Evolutionary conservation across 139 green algal species (phyloP).

Genomic region (Nannochloris sp.): DNA sequence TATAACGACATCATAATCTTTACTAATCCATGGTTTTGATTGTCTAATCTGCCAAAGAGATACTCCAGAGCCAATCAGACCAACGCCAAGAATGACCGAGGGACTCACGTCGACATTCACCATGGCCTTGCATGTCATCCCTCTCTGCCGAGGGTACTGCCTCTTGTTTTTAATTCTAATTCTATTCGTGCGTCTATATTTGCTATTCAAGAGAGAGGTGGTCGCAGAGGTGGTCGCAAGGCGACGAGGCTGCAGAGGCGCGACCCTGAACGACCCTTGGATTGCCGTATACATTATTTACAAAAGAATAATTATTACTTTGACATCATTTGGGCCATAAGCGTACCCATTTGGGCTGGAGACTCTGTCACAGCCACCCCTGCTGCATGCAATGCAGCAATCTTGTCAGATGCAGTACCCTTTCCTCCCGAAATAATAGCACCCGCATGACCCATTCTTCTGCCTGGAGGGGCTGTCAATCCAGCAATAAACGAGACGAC

Average conservation of each 20-base stretch:
- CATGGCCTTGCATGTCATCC: constrained; percentile 25
- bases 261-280: no score
- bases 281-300: no score
- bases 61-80: constrained; percentile 43
- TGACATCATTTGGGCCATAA: constrained; percentile 58
- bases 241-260: no score
- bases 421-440: constrained; percentile 87
- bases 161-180: no score
- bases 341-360: constrained; percentile 77
- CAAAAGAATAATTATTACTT: no score
- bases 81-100: constrained; percentile 44
- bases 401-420: constrained; percentile 92
- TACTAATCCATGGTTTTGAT: constrained; percentile 38
- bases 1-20: constrained; percentile 63
- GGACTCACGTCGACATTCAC: constrained; percentile 66
- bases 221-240: no score
- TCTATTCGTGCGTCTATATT: neutral
- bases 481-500: constrained; percentile 99
- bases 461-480: constrained; percentile 88
- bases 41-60: constrained; percentile 51
- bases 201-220: neutral
- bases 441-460: constrained; percentile 96
- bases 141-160: neutral
- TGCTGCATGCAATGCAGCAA: constrained; percentile 79
- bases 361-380: constrained; percentile 77